These are phyloP conservation scores for Potentilla sterilis DNA, from an alignment of 306 rosid species.

Conservation along the genomic window DNA sequence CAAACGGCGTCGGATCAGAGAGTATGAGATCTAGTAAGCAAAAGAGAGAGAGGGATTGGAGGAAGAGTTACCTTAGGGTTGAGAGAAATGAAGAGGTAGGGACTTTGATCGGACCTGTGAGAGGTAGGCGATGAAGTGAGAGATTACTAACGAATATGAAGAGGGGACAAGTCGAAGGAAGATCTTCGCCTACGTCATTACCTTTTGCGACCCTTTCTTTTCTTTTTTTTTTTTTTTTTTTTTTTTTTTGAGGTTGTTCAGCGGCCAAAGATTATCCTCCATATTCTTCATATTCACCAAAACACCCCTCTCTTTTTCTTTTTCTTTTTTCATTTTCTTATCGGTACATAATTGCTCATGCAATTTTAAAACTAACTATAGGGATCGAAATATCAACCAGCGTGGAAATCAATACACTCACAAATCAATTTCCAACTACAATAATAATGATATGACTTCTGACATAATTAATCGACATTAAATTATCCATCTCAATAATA, in stretches of 20 bases:
- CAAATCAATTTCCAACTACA: too few species aligned
- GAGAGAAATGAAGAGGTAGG: neutral
- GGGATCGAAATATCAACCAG: too few species aligned
- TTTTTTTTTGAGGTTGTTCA: neutral
- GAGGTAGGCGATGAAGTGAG: constrained; percentile 19
- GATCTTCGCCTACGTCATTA: constrained; percentile 45
- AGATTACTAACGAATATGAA: constrained; percentile 20
- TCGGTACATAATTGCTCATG: too few species aligned
- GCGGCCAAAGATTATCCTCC: neutral
- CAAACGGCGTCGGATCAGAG: constrained; percentile 33
- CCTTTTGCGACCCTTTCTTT: neutral
- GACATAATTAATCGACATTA: too few species aligned
- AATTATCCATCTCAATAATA: too few species aligned
- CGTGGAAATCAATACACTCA: too few species aligned
- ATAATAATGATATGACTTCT: too few species aligned
- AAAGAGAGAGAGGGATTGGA: constrained; percentile 1
- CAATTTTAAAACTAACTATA: too few species aligned
- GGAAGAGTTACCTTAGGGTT: neutral
- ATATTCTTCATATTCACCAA: neutral
- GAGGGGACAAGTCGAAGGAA: constrained; percentile 25
- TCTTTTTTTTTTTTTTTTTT: neutral
- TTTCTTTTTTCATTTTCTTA: too few species aligned
- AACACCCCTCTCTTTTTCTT: too few species aligned
- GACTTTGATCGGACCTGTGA: neutral
- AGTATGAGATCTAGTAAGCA: constrained; percentile 27